Evolutionary conservation across 352 stramenopile genomes (phyloP).

Genomic region (Phytophthora pinifolia): DNA sequence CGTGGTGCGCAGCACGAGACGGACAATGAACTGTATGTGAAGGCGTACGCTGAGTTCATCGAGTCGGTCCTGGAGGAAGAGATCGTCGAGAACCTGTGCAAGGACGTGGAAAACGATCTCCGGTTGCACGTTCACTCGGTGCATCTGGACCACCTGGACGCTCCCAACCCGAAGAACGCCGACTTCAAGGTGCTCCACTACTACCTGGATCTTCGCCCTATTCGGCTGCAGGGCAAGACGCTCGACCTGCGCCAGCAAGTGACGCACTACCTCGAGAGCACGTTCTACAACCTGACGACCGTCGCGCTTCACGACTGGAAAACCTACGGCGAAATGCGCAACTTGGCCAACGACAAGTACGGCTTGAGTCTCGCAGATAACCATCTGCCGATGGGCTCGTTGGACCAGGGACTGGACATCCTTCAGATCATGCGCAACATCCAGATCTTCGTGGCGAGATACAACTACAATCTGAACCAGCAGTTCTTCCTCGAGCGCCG

Average conservation of each 20-base stretch:
- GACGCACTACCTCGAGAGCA: constrained; percentile 92
- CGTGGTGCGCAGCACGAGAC: constrained; percentile 77
- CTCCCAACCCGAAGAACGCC: constrained; percentile 80
- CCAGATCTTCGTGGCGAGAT: constrained; percentile 88
- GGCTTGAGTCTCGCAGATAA: constrained; percentile 90
- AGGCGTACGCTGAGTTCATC: constrained; percentile 76
- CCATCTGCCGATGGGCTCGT: constrained; percentile 91
- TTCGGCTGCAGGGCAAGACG: constrained; percentile 88
- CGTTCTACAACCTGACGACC: constrained; percentile 95
- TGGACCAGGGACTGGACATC: constrained; percentile 93
- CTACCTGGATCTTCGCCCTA: constrained; percentile 84
- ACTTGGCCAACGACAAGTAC: constrained; percentile 93
- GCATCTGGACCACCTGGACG: constrained; percentile 85
- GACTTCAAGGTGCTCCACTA: constrained; percentile 86
- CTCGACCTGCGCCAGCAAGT: constrained; percentile 87
- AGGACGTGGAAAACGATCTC: constrained; percentile 94
- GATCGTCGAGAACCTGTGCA: constrained; percentile 89
- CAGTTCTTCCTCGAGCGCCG: constrained; percentile 94
- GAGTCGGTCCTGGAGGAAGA: constrained; percentile 85
- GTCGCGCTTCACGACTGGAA: constrained; percentile 95
- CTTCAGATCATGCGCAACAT: constrained; percentile 97
- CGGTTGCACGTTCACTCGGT: constrained; percentile 90
- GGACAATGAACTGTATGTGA: constrained; percentile 69
- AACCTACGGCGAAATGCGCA: constrained; percentile 94
- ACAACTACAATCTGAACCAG: constrained; percentile 97